These are phyloP conservation scores for Neurospora crassa DNA, from an alignment of 2,329 filamentous ascomycete species.

Conservation along the genomic window DNA sequence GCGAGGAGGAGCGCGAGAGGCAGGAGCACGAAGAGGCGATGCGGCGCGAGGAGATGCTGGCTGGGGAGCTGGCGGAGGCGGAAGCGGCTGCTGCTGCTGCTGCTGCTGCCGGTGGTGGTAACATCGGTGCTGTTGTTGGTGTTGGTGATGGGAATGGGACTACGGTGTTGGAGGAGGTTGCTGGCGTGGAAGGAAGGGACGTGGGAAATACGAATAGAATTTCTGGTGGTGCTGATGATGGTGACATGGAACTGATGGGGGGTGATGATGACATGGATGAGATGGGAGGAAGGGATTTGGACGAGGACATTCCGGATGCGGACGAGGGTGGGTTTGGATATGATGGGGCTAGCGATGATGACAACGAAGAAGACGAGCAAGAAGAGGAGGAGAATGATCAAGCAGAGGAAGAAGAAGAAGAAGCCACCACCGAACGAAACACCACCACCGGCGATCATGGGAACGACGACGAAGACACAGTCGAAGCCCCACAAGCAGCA, in stretches of 20 bases:
- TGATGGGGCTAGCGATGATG: slow-evolving; percentile 34
- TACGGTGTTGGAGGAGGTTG: slow-evolving; percentile 9
- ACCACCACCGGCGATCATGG: slow-evolving; percentile 21
- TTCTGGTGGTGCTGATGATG: slow-evolving; percentile 5
- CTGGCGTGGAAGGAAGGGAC: slow-evolving; percentile 25
- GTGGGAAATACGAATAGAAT: slow-evolving; percentile 31
- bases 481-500: slow-evolving; percentile 20
- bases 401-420: slow-evolving; percentile 26
- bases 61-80: slow-evolving; percentile 65
- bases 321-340: slow-evolving; percentile 44
- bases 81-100: slow-evolving; percentile 35
- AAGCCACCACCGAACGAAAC: slow-evolving; percentile 14
- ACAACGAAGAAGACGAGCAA: slow-evolving; percentile 30
- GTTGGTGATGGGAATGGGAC: slow-evolving; percentile 16
- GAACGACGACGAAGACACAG: slow-evolving; percentile 25
- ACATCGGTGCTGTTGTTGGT: slow-evolving; percentile 13
- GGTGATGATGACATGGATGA: slow-evolving; percentile 29
- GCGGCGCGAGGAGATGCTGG: slow-evolving; percentile 61
- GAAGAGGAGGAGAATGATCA: slow-evolving; percentile 27
- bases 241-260: slow-evolving; percentile 34
- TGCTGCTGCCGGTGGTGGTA: slow-evolving; percentile 18
- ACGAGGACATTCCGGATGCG: slow-evolving; percentile 65
- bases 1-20: slow-evolving; percentile 80
- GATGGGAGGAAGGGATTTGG: slow-evolving; percentile 48
- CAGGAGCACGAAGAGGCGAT: slow-evolving; percentile 74